Conservation (phyloP, 2,329 filamentous ascomycete species). For the Drechslera avenae region DNA sequence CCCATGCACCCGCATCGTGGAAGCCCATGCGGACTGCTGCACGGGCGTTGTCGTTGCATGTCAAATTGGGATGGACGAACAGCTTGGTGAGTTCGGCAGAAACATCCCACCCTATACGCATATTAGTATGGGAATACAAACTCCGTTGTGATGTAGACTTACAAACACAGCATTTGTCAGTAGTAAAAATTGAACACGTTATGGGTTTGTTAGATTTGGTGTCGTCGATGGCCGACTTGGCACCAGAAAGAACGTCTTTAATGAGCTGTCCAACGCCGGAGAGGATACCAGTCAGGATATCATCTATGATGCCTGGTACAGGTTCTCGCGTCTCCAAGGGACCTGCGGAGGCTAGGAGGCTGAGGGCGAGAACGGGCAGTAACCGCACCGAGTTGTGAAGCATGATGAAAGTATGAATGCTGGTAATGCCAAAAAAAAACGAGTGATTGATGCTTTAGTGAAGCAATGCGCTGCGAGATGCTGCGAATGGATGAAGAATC, state of each 20-base stretch:
- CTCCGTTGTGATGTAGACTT: constrained; percentile 8
- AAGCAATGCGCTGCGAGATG: not conserved
- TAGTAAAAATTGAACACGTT: constrained; percentile 19
- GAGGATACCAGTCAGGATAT: constrained; percentile 27
- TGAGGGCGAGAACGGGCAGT: constrained; percentile 7
- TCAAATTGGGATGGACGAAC: constrained; percentile 30
- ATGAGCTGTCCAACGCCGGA: constrained; percentile 27
- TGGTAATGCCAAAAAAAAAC: not conserved
- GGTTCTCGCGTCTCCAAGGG: constrained; percentile 31
- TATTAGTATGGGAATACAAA: constrained; percentile 11
- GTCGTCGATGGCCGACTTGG: constrained; percentile 33
- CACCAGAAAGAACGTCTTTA: constrained; percentile 35
- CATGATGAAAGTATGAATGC: constrained; percentile 1
- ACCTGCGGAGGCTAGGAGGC: constrained; percentile 19
- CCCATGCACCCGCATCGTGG: constrained; percentile 45
- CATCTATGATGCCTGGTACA: constrained; percentile 31
- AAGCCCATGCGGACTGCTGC: constrained; percentile 44
- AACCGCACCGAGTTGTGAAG: constrained; percentile 1
- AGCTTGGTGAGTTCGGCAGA: constrained; percentile 35
- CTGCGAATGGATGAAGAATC: not conserved
- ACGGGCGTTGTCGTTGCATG: constrained; percentile 45
- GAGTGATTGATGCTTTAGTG: not conserved
- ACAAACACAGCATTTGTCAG: constrained; percentile 42
- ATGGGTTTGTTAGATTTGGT: constrained; percentile 29
- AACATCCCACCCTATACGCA: constrained; percentile 34